Conservation (phyloP, 371 early-diverging fungal genomes). For the Fennellomyces sp. region DNA sequence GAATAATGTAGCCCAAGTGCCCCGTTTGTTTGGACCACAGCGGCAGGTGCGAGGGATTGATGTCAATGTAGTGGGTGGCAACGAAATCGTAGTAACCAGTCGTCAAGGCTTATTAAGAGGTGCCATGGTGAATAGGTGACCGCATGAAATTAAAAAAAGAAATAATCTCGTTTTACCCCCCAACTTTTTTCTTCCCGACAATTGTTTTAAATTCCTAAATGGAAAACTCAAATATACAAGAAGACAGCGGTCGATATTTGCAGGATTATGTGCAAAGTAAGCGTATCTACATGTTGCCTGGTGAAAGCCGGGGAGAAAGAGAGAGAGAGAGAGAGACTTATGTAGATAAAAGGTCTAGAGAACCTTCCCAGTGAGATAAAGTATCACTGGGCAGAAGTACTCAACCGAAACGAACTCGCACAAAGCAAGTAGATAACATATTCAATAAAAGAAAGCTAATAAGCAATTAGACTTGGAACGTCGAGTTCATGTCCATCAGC, state of each 20-base stretch:
- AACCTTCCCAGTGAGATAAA: slow-evolving; percentile 58
- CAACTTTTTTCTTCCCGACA: not conserved
- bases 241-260: slow-evolving; percentile 47
- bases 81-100: slow-evolving; percentile 48
- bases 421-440: slow-evolving; percentile 22
- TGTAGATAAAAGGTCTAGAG: slow-evolving; percentile 34
- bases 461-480: slow-evolving; percentile 30
- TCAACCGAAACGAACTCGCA: slow-evolving; percentile 39
- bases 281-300: not conserved
- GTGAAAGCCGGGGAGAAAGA: not conserved
- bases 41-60: slow-evolving; percentile 40
- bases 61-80: slow-evolving; percentile 46
- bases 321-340: not conserved
- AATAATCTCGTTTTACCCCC: not conserved
- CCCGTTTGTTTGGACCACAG: slow-evolving; percentile 7
- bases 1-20: slow-evolving; percentile 30
- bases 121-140: slow-evolving; percentile 9
- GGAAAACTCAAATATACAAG: slow-evolving; percentile 32
- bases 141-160: not conserved
- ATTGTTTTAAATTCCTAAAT: slow-evolving; percentile 3
- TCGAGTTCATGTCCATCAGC: slow-evolving; percentile 33
- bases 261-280: slow-evolving; percentile 51
- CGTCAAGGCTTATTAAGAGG: slow-evolving; percentile 46
- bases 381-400: slow-evolving; percentile 53
- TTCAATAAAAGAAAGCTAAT: not conserved